Evolutionary conservation across 1,139 yeast genomes (phyloP).

Genomic region (Suhomyces taliae): DNA sequence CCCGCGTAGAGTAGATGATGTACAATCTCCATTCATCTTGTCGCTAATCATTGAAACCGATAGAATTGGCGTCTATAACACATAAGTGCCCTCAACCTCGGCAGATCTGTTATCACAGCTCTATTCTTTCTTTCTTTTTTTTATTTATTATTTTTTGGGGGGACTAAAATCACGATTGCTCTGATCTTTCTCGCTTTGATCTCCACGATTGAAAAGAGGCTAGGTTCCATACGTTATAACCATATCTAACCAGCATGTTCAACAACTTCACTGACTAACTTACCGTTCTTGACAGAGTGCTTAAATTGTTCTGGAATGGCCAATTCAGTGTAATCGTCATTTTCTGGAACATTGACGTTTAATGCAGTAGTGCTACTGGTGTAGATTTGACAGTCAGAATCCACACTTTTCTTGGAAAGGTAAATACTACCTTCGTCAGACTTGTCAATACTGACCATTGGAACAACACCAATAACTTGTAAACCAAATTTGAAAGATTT

Average conservation of each 20-base stretch:
- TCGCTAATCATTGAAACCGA: no score
- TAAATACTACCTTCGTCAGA: constrained; percentile 84
- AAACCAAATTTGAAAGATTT: constrained; percentile 80
- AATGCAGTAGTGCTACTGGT: constrained; percentile 84
- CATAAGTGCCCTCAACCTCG: no score
- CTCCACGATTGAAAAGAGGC: no score
- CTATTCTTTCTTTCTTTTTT: no score
- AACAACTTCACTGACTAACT: constrained; percentile 43
- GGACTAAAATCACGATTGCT: no score
- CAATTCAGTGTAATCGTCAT: constrained; percentile 64
- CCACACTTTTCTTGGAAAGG: constrained; percentile 67
- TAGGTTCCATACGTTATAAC: no score
- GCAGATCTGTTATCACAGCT: no score
- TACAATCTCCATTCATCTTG: no score
- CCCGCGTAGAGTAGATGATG: no score
- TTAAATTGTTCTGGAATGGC: constrained; percentile 89
- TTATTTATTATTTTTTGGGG: no score
- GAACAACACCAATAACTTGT: constrained; percentile 78
- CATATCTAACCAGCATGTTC: constrained; percentile 44
- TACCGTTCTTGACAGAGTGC: constrained; percentile 50
- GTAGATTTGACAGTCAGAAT: constrained; percentile 63
- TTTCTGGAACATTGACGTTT: constrained; percentile 75
- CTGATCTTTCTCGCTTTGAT: no score
- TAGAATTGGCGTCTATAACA: no score
- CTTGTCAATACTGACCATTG: constrained; percentile 84